Evolutionary conservation across 1,284 basidiomycete species (phyloP), one percentile per base, ranked within the genome.

Genomic region (Heterobasidion irregulare): DNA sequence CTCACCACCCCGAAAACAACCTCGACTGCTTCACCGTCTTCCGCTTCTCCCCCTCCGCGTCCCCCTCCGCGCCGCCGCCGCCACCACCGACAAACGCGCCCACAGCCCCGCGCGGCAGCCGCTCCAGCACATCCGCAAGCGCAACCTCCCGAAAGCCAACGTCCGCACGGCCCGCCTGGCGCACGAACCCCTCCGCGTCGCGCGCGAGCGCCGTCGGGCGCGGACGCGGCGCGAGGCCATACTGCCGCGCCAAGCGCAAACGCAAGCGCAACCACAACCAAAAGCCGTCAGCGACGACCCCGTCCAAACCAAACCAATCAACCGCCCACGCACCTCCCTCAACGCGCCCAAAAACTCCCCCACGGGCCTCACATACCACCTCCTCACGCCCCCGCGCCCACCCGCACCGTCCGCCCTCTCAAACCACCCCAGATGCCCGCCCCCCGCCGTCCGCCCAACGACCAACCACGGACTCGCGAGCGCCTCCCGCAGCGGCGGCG

Each of bases 341-440:
- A 68, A 50, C 9, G 66, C 64, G 6, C 52, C 43, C 18, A 68
- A 58, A 53, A 61, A 65, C 54, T 68, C 58, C 35, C 32, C 45
- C 34, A 63, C 58, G 8, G 66, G 65, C 55, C 58, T 56, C 38
- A 62, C 61, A 55, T 64, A 66, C 66, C 66, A 68, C 19, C 64
- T 60, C n/a, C 56, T 33, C 6, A 63, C 47, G 35, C 38, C 54
- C 12, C 62, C 61, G 16, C 56, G 58, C 26, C 49, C 12, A 5
- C 38, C 19, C 19, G 2, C 19, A 2, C 19, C 19, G 19, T 26
- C 26, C 8, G 47, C 52, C 8, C 46, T 13, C 54, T 63, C 63
- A 54, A 63, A 66, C 65, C 66, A 67, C 0, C 66, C 66, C 16
- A 67, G 59, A 55, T 68, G 65, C 7, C 65, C 65, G 10, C 66